Conservation (phyloP, 2,329 filamentous ascomycete species). For the Daldinia sp. region DNA sequence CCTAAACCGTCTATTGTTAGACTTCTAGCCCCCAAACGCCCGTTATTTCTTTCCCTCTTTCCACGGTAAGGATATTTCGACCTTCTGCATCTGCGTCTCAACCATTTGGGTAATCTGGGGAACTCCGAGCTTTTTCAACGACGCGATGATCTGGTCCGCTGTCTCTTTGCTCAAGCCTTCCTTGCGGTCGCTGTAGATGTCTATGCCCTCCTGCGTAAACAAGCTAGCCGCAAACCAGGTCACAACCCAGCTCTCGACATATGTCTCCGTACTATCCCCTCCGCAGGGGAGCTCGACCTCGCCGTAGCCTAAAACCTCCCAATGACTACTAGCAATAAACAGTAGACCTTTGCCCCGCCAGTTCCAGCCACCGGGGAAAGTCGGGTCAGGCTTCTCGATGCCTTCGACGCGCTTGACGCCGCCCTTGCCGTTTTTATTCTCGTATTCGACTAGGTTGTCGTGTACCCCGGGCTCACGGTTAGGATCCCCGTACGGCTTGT, state of each 20-base stretch:
- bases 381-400: constrained; percentile 61
- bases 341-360: constrained; percentile 84
- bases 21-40: neutral
- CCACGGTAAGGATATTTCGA: constrained; percentile 63
- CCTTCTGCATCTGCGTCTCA: constrained; percentile 57
- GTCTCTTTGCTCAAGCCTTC: constrained; percentile 67
- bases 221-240: constrained; percentile 86
- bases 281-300: constrained; percentile 53
- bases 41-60: constrained; percentile 43
- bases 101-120: constrained; percentile 64
- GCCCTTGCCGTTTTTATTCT: constrained; percentile 52
- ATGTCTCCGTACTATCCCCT: constrained; percentile 45
- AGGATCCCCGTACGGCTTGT: constrained; percentile 62
- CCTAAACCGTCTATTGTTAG: neutral
- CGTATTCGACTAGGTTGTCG: constrained; percentile 75
- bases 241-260: constrained; percentile 73
- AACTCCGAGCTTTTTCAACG: constrained; percentile 60
- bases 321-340: constrained; percentile 75
- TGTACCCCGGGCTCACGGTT: constrained; percentile 56
- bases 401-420: constrained; percentile 70
- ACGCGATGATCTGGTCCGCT: constrained; percentile 63
- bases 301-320: constrained; percentile 84
- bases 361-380: constrained; percentile 63
- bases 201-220: constrained; percentile 83
- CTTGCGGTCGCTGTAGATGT: constrained; percentile 74